These are phyloP conservation scores for Amniculicola lignicola DNA, from an alignment of 495 filamentous ascomycete species.

Conservation along the genomic window DNA sequence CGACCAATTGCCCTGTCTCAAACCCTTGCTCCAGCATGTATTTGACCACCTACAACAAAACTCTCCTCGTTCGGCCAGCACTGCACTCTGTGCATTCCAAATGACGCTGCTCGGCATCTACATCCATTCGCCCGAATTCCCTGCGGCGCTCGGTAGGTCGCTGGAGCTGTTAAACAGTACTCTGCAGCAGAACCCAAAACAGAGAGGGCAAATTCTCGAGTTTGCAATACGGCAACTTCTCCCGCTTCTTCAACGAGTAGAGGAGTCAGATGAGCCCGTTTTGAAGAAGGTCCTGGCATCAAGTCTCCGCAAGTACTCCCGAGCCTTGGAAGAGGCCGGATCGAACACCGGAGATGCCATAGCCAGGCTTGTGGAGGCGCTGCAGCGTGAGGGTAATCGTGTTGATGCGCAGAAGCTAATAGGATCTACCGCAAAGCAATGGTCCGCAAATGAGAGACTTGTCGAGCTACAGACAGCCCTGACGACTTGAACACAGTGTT, in stretches of 20 bases:
- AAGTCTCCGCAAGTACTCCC: constrained; percentile 25
- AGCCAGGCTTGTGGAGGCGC: constrained; percentile 6
- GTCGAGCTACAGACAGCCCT: constrained; percentile 9
- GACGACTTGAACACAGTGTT: constrained; percentile 2
- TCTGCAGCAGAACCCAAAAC: constrained; percentile 11
- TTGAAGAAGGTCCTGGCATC: constrained; percentile 27
- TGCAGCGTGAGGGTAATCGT: constrained; percentile 4
- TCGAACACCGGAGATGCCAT: constrained; percentile 15
- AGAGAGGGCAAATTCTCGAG: constrained; percentile 19
- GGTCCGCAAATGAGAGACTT: constrained; percentile 15
- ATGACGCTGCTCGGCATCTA: constrained; percentile 65
- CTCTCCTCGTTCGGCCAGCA: constrained; percentile 57
- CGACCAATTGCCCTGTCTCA: constrained; percentile 57
- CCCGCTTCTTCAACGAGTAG: constrained; percentile 5
- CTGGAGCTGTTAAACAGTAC: constrained; percentile 56
- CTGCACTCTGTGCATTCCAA: constrained; percentile 66
- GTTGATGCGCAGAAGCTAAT: constrained; percentile 16
- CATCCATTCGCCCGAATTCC: constrained; percentile 65
- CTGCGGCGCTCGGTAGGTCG: constrained; percentile 61
- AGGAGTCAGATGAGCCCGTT: constrained; percentile 17
- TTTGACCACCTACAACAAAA: constrained; percentile 58
- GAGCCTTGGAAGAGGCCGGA: constrained; percentile 8
- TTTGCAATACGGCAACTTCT: constrained; percentile 23
- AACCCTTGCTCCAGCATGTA: constrained; percentile 72
- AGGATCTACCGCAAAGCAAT: constrained; percentile 13